phyloP scores from a whole-genome alignment of 2,329 filamentous ascomycete species.

The Grosmannia huntii region DNA sequence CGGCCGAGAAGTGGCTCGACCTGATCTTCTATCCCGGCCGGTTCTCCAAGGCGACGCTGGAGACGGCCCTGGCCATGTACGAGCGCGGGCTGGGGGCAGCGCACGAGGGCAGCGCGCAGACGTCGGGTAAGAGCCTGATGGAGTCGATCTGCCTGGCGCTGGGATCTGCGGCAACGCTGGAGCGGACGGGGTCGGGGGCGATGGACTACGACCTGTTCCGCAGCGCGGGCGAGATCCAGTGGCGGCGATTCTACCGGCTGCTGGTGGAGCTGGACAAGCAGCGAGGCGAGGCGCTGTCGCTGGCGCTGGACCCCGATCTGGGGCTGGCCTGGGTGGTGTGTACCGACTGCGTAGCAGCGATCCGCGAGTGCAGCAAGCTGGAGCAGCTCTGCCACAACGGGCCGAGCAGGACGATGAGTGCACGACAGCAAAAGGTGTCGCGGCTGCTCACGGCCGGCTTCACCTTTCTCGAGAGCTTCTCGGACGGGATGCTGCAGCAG shows the following conservation, averaged over 20 bases:
- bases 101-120: slow-evolving; percentile 20
- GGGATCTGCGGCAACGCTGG: slow-evolving; percentile 53
- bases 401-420: slow-evolving; percentile 19
- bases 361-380: slow-evolving; percentile 66
- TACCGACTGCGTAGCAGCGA: slow-evolving; percentile 65
- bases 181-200: slow-evolving; percentile 45
- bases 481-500: slow-evolving; percentile 54
- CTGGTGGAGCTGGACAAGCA: slow-evolving; percentile 77
- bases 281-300: slow-evolving; percentile 66
- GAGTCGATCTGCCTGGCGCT: slow-evolving; percentile 67
- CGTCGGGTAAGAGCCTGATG: slow-evolving; percentile 43
- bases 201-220: slow-evolving; percentile 69
- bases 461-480: slow-evolving; percentile 57
- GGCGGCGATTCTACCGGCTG: slow-evolving; percentile 80
- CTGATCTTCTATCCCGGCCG: slow-evolving; percentile 73
- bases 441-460: slow-evolving; percentile 57
- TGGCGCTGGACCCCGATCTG: slow-evolving; percentile 58
- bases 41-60: slow-evolving; percentile 67
- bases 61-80: slow-evolving; percentile 74
- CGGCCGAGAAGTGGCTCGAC: slow-evolving; percentile 74
- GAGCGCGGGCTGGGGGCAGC: slow-evolving; percentile 44
- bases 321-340: slow-evolving; percentile 75
- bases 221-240: slow-evolving; percentile 64
- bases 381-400: slow-evolving; percentile 66
- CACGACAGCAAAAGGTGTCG: slow-evolving; percentile 28